These are phyloP conservation scores for Pontederia paniculata DNA, from an alignment of 176 grass and related monocot genomes.

Conservation along the genomic window DNA sequence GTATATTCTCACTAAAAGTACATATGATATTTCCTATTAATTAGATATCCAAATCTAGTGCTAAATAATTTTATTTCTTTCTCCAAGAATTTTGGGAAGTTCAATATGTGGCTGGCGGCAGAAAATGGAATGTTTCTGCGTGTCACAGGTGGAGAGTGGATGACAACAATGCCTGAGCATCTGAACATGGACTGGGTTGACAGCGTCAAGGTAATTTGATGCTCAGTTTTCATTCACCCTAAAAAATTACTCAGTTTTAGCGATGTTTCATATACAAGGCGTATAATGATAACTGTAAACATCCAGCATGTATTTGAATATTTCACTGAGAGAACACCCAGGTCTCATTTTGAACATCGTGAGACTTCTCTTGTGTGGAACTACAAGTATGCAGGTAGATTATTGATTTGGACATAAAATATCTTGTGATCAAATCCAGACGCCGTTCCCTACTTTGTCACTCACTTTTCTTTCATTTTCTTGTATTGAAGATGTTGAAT, in stretches of 20 bases:
- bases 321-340: slow-evolving; percentile 94
- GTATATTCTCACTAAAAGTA: slow-evolving; percentile 30
- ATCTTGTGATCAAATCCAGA: background rate
- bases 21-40: slow-evolving; percentile 15
- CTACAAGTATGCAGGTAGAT: slow-evolving; percentile 90
- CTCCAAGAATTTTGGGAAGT: slow-evolving; percentile 89
- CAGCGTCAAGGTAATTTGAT: slow-evolving; percentile 69
- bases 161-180: slow-evolving; percentile 99
- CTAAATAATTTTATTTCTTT: background rate
- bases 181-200: slow-evolving; percentile 99
- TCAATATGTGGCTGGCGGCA: slow-evolving; percentile 93
- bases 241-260: too few species aligned
- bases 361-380: slow-evolving; percentile 99
- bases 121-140: slow-evolving; percentile 99
- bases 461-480: background rate
- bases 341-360: slow-evolving; percentile 97
- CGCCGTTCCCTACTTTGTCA: background rate
- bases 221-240: background rate
- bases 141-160: slow-evolving; percentile 79
- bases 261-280: slow-evolving; percentile 9
- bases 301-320: slow-evolving; percentile 93
- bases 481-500: slow-evolving; percentile 70
- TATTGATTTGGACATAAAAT: background rate
- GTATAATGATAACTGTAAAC: slow-evolving; percentile 23
- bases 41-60: slow-evolving; percentile 2